Percentiles rank a stretch among this genome's conserved stretches.
Evolutionary conservation across 2,329 filamentous ascomycete species (phyloP).

Genomic region (Phyllosticta ampelicida): DNA sequence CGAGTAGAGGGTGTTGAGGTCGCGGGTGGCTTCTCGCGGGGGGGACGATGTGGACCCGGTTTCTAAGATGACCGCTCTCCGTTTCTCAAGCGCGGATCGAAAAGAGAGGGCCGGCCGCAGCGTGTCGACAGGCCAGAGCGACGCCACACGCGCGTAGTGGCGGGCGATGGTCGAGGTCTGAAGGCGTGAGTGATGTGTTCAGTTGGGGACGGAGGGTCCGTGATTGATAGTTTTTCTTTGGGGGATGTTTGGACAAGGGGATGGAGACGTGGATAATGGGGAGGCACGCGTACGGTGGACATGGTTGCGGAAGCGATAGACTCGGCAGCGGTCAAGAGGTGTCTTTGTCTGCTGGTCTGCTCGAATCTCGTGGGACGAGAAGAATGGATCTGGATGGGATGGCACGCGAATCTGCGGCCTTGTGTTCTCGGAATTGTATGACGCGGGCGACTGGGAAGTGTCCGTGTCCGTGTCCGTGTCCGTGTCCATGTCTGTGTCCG

Average conservation of each 20-base stretch:
- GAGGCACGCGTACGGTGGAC: conserved; percentile 4
- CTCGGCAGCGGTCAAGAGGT: background rate
- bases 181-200: background rate
- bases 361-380: background rate
- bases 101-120: conserved; percentile 39
- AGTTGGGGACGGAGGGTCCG: background rate
- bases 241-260: background rate
- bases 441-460: background rate
- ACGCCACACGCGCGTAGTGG: conserved; percentile 40
- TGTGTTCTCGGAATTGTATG: background rate
- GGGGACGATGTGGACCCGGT: too few relatives aligned
- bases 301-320: background rate
- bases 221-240: background rate
- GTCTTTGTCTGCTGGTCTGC: background rate
- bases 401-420: background rate
- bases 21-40: conserved; percentile 29
- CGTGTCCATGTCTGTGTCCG: too few relatives aligned
- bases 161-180: conserved; percentile 25
- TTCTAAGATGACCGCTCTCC: conserved; percentile 20
- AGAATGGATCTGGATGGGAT: too few relatives aligned
- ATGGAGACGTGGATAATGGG: too few relatives aligned
- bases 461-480: too few relatives aligned
- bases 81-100: conserved; percentile 32
- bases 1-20: conserved; percentile 49
- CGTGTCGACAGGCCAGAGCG: conserved; percentile 40